Percentiles rank a stretch among this genome's conserved stretches.
Conservation (phyloP, 176 grass and related monocot species). For the Zizania latifolia region DNA sequence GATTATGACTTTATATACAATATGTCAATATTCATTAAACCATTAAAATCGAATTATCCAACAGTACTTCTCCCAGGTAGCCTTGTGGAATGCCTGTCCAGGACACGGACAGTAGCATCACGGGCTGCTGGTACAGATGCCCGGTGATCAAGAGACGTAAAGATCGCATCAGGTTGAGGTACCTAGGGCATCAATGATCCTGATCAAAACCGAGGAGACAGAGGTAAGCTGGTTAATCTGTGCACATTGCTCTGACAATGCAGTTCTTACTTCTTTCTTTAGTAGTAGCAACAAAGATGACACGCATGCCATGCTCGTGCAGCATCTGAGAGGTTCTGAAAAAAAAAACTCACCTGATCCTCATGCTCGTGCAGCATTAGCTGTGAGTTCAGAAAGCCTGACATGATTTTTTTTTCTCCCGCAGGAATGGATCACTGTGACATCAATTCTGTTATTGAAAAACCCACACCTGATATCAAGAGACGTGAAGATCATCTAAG, state of each 20-base stretch:
- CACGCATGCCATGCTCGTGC: too few species aligned
- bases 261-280: neutral
- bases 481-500: neutral
- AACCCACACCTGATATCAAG: neutral
- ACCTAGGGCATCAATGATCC: constrained; percentile 46
- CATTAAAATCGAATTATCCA: too few species aligned
- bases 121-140: constrained; percentile 64
- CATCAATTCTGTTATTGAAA: neutral
- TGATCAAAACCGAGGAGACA: constrained; percentile 20
- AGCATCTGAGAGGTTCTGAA: too few species aligned
- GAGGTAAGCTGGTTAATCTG: constrained; percentile 30
- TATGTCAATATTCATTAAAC: too few species aligned
- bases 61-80: constrained; percentile 30
- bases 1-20: too few species aligned
- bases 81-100: constrained; percentile 40
- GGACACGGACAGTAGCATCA: constrained; percentile 69
- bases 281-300: too few species aligned
- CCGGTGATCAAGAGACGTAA: constrained; percentile 30
- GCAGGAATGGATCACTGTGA: constrained; percentile 52
- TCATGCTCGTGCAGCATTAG: too few species aligned
- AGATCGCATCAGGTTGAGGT: constrained; percentile 41
- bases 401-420: neutral
- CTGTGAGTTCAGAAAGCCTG: neutral
- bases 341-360: too few species aligned
- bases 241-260: neutral